phyloP scores from a whole-genome alignment of 2,329 filamentous ascomycete genomes.

The Exophiala phaeomuriformis region DNA sequence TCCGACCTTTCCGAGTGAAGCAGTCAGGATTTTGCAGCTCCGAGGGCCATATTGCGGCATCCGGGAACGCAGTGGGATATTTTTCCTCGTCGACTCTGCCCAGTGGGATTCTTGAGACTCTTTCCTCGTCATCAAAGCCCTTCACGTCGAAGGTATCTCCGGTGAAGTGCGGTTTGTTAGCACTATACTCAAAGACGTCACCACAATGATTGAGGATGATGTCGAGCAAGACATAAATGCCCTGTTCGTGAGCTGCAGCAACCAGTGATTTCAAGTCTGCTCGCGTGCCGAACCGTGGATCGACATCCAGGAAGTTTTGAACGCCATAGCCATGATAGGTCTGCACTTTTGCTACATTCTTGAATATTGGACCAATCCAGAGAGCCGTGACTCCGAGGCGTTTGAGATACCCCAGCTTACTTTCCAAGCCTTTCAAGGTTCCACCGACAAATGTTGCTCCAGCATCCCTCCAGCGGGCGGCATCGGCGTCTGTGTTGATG shows the following conservation, averaged over 20 bases:
- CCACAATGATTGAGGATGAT: conserved; percentile 13
- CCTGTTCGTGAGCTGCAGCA: conserved; percentile 6
- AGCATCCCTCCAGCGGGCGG: background rate
- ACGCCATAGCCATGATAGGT: conserved; percentile 14
- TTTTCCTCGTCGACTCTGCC: conserved; percentile 5
- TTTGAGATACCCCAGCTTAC: conserved; percentile 8
- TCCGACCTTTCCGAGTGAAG: conserved; percentile 14
- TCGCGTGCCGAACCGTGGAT: conserved; percentile 8
- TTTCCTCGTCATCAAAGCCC: conserved; percentile 10
- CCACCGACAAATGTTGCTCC: conserved; percentile 6
- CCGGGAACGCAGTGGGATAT: conserved; percentile 1
- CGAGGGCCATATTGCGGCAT: conserved; percentile 9
- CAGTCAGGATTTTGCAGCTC: conserved; percentile 7
- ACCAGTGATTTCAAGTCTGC: conserved; percentile 12
- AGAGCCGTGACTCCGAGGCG: conserved; percentile 10
- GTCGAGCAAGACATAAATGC: conserved; percentile 12
- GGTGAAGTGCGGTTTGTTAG: conserved; percentile 5
- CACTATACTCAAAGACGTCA: conserved; percentile 10
- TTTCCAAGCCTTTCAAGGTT: conserved; percentile 5
- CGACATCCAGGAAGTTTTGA: conserved; percentile 11
- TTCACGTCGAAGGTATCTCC: conserved; percentile 9
- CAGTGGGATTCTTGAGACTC: conserved; percentile 3
- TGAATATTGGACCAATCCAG: conserved; percentile 12
- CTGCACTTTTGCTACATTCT: conserved; percentile 5
- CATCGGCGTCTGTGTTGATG: conserved; percentile 1